phyloP scores from a whole-genome alignment of 176 grass and related monocot genomes.

The Paspalum notatum region DNA sequence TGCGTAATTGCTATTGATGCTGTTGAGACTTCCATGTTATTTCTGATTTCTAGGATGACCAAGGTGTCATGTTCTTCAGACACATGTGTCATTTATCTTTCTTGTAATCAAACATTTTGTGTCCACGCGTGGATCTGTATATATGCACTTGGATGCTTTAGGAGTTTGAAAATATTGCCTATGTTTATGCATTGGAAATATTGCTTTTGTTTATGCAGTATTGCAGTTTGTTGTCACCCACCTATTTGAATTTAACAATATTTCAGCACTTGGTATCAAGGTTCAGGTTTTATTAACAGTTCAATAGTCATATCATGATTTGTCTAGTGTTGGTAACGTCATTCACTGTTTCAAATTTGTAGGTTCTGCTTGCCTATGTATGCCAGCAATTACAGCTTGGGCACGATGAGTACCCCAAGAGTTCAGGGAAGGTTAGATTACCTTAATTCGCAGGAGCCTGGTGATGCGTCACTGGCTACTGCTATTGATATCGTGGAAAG shows the following conservation, averaged over 20 bases:
- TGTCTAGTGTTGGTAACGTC: neutral
- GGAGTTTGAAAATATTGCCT: neutral
- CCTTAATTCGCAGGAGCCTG: slow-evolving; percentile 66
- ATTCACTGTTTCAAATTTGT: neutral
- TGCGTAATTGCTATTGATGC: neutral
- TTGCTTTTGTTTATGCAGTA: slow-evolving; percentile 21
- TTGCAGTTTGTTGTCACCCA: neutral
- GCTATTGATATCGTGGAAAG: slow-evolving; percentile 63
- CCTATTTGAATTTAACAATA: slow-evolving; percentile 13
- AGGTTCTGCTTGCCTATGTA: slow-evolving; percentile 33
- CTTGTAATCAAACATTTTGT: neutral
- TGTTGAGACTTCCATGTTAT: neutral
- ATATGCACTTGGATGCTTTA: slow-evolving; percentile 16
- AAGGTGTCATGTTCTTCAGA: slow-evolving; percentile 1
- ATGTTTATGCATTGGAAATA: neutral
- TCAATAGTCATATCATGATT: neutral
- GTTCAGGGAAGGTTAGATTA: slow-evolving; percentile 53
- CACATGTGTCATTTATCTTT: neutral
- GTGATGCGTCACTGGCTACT: slow-evolving; percentile 58
- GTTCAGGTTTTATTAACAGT: slow-evolving; percentile 3
- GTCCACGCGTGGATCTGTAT: neutral
- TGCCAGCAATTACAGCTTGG: neutral
- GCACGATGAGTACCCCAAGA: slow-evolving; percentile 21
- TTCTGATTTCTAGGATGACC: neutral
- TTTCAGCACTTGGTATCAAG: slow-evolving; percentile 13